phyloP scores from a whole-genome alignment of 1,284 basidiomycete species.

The Calocybe gambosa region DNA sequence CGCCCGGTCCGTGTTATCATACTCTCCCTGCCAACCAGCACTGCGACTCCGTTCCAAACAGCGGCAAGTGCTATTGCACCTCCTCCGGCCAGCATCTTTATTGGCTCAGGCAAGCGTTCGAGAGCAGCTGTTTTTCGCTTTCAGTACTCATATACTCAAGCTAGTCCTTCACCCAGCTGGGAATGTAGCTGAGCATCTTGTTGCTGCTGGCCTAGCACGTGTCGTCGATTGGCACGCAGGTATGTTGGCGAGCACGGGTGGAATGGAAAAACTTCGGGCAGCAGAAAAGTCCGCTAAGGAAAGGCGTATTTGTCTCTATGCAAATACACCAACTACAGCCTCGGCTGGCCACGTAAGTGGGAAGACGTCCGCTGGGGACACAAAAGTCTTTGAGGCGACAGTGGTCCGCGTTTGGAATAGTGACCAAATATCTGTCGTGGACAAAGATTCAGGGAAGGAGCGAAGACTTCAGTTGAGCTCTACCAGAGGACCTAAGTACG shows the following conservation, averaged over 20 bases:
- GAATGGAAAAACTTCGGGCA: constrained; percentile 80
- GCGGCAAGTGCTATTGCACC: constrained; percentile 51
- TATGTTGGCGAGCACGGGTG: constrained; percentile 75
- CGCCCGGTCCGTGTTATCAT: constrained; percentile 83
- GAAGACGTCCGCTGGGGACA: constrained; percentile 37
- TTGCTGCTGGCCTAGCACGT: constrained; percentile 81
- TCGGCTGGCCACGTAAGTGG: constrained; percentile 40
- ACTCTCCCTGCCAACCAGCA: constrained; percentile 80
- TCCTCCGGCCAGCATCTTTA: constrained; percentile 77
- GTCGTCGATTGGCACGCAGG: constrained; percentile 98
- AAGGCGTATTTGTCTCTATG: constrained; percentile 75
- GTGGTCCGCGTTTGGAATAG: constrained; percentile 89
- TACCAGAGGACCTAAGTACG: constrained; percentile 79
- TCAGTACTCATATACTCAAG: background rate
- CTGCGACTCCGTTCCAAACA: constrained; percentile 78
- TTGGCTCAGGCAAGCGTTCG: constrained; percentile 66
- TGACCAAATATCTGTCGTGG: constrained; percentile 83
- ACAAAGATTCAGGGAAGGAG: constrained; percentile 72
- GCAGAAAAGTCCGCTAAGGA: constrained; percentile 87
- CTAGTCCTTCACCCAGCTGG: constrained; percentile 86
- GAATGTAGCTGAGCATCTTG: constrained; percentile 89
- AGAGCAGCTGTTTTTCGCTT: background rate
- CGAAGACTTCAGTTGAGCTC: constrained; percentile 86
- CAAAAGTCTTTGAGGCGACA: constrained; percentile 70
- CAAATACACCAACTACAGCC: constrained; percentile 39